Evolutionary conservation across 2,329 filamentous ascomycete genomes (phyloP).

Genomic region (Parasarocladium wereldwijsianum): DNA sequence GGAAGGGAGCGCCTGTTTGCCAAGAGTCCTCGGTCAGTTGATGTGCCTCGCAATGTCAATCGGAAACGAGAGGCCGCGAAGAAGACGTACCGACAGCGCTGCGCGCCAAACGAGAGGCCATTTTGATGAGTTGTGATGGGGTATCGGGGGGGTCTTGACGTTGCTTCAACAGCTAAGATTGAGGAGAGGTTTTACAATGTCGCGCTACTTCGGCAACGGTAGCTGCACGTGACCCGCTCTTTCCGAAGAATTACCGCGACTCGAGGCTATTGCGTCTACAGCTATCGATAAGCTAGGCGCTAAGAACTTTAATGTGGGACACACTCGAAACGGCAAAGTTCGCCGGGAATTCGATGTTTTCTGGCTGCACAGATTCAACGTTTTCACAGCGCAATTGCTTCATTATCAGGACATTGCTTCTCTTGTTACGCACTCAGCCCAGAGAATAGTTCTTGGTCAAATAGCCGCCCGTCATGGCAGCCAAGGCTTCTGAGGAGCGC

Average conservation of each 20-base stretch:
- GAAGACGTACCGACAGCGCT: constrained; percentile 73
- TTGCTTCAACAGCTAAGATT: constrained; percentile 28
- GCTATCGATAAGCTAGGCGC: too few species aligned
- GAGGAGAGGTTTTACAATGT: constrained; percentile 38
- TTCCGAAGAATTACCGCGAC: too few species aligned
- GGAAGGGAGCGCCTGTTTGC: constrained; percentile 66
- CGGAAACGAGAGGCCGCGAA: constrained; percentile 9
- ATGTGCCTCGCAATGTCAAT: too few species aligned
- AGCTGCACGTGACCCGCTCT: constrained; percentile 24
- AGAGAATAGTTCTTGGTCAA: too few species aligned
- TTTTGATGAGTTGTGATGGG: constrained; percentile 53
- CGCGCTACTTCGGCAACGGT: constrained; percentile 25
- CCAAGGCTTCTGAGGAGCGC: constrained; percentile 13
- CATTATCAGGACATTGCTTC: neutral
- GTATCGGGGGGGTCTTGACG: constrained; percentile 26
- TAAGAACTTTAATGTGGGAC: too few species aligned
- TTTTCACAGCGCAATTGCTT: too few species aligned
- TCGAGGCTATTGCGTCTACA: too few species aligned
- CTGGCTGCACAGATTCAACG: too few species aligned
- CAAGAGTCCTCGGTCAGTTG: too few species aligned
- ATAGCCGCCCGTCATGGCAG: constrained; percentile 12
- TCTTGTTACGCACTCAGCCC: too few species aligned
- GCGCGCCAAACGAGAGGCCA: constrained; percentile 96
- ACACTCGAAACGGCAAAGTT: too few species aligned
- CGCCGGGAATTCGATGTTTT: too few species aligned